A percentile compares a stretch with the other conserved stretches of the same genome.
phyloP scores from a whole-genome alignment of 768 basidiomycete species.

The Phanerochaete carnosa region DNA sequence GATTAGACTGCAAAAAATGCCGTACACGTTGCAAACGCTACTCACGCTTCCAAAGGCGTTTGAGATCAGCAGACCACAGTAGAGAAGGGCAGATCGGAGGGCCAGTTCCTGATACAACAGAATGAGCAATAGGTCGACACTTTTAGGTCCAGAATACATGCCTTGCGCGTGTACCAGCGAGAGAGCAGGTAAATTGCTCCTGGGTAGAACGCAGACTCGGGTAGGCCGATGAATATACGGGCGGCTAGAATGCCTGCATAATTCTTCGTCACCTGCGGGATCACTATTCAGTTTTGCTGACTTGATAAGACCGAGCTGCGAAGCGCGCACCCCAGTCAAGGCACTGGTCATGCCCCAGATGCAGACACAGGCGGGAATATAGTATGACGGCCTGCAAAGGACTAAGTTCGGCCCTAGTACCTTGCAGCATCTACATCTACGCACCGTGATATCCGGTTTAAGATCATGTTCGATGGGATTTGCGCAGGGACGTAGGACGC shows the following conservation, averaged over 20 bases:
- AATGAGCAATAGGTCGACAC: not conserved
- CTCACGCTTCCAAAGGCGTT: constrained; percentile 66
- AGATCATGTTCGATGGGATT: constrained; percentile 64
- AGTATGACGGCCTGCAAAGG: constrained; percentile 49
- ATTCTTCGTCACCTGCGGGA: constrained; percentile 46
- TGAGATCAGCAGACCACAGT: constrained; percentile 55
- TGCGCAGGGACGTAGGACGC: constrained; percentile 63
- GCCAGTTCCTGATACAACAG: constrained; percentile 48
- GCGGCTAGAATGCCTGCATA: constrained; percentile 54
- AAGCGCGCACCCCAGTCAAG: constrained; percentile 52
- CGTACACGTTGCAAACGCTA: not conserved
- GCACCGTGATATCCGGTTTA: constrained; percentile 53
- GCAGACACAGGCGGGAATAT: constrained; percentile 58
- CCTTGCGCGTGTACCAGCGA: constrained; percentile 36
- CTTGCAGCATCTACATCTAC: not conserved
- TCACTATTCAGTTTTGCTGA: not conserved
- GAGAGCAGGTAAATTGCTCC: constrained; percentile 42
- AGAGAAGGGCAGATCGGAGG: constrained; percentile 59
- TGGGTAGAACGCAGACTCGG: constrained; percentile 69
- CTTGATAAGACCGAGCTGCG: not conserved
- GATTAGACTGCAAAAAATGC: not conserved
- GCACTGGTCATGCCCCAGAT: constrained; percentile 63
- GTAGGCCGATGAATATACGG: constrained; percentile 60
- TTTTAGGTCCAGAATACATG: constrained; percentile 2
- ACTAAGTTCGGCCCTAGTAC: not conserved